Evolutionary conservation across 495 filamentous ascomycete genomes (phyloP).

Genomic region (Xylaria bambusicola): DNA sequence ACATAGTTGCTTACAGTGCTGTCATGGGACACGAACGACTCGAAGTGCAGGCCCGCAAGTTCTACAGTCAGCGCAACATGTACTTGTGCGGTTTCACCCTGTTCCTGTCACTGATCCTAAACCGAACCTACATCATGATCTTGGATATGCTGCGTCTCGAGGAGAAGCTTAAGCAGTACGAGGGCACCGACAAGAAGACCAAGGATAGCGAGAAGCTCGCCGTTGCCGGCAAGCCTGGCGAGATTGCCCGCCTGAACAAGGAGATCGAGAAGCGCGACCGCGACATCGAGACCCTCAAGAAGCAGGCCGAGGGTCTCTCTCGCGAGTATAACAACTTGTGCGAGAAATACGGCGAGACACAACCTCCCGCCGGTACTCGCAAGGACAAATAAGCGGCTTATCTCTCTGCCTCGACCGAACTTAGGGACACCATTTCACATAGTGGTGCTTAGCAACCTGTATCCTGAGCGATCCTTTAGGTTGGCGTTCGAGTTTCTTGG

Average conservation of each 20-base stretch:
- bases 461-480: constrained; percentile 5
- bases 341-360: constrained; percentile 68
- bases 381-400: constrained; percentile 63
- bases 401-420: not conserved
- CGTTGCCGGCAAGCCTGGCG: constrained; percentile 63
- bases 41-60: constrained; percentile 98
- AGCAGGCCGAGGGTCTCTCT: constrained; percentile 75
- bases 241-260: constrained; percentile 63
- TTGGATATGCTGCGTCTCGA: constrained; percentile 91
- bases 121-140: constrained; percentile 98
- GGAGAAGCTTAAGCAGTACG: constrained; percentile 84
- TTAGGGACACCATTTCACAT: not conserved
- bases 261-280: constrained; percentile 70
- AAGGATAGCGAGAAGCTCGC: constrained; percentile 78
- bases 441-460: constrained; percentile 1
- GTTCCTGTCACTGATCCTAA: constrained; percentile 97
- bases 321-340: constrained; percentile 82
- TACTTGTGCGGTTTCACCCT: constrained; percentile 99
- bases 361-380: constrained; percentile 57
- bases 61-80: constrained; percentile 99
- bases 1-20: constrained; percentile 39
- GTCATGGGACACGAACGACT: constrained; percentile 88
- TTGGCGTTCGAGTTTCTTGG: constrained; percentile 1
- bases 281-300: constrained; percentile 79
- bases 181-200: constrained; percentile 71